Percentiles rank a stretch among this genome's conserved stretches.
phyloP scores from a whole-genome alignment of 2,329 filamentous ascomycete species.

The Diplocarpon rosae region DNA sequence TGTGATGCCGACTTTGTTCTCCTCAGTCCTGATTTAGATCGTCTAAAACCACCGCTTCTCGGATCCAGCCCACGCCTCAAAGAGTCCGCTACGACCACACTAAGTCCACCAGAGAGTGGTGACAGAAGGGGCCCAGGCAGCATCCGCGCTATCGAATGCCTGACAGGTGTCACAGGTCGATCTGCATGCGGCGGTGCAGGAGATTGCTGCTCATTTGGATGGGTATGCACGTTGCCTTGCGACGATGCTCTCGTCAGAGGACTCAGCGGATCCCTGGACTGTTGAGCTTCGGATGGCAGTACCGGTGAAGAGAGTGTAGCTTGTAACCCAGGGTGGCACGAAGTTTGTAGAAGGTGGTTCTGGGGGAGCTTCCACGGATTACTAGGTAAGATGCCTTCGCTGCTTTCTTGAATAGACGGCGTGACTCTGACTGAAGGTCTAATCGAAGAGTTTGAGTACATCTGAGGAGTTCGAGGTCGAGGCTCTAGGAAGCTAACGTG shows the following conservation, averaged over 20 bases:
- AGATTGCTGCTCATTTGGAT: slow-evolving; percentile 23
- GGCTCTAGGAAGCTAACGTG: slow-evolving; percentile 22
- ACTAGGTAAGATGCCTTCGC: slow-evolving; percentile 16
- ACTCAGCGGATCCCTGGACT: slow-evolving; percentile 13
- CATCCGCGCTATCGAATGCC: slow-evolving; percentile 40
- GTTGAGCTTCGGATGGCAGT: slow-evolving; percentile 24
- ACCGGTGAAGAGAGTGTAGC: slow-evolving; percentile 21
- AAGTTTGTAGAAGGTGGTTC: slow-evolving; percentile 15
- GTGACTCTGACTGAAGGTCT: slow-evolving; percentile 13
- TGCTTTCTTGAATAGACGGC: slow-evolving; percentile 4
- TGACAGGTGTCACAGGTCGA: slow-evolving; percentile 30
- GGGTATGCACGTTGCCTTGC: slow-evolving; percentile 21
- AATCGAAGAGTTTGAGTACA: slow-evolving; percentile 18
- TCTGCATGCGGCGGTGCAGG: slow-evolving; percentile 30
- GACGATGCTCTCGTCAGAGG: slow-evolving; percentile 19
- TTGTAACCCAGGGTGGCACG: slow-evolving; percentile 18
- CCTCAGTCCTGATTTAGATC: slow-evolving; percentile 21
- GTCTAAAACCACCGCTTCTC: slow-evolving; percentile 23
- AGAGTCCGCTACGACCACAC: slow-evolving; percentile 53
- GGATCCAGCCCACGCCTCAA: slow-evolving; percentile 41
- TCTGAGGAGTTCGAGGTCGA: slow-evolving; percentile 17
- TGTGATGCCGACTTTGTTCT: slow-evolving; percentile 23
- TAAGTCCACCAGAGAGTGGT: slow-evolving; percentile 48
- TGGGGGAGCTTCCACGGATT: slow-evolving; percentile 22
- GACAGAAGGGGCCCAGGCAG: slow-evolving; percentile 47